Evolutionary conservation across 2,329 filamentous ascomycete genomes (phyloP).

Genomic region (Periconia sp.): DNA sequence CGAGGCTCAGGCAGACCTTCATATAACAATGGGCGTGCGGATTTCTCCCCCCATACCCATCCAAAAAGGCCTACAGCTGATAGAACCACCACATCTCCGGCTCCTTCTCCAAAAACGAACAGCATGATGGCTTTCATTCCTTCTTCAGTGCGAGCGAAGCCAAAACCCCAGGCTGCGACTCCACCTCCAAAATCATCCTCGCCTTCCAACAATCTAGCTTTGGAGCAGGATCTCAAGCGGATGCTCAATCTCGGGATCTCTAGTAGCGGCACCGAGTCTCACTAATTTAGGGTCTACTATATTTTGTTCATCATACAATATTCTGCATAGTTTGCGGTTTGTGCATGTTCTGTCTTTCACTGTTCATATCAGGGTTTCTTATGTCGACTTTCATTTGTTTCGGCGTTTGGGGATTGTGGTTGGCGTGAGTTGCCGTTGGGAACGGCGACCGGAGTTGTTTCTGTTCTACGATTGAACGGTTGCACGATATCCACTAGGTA

Average conservation of each 20-base stretch:
- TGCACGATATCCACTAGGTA: slow-evolving; percentile 10
- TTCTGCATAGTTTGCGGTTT: slow-evolving; percentile 28
- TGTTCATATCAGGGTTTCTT: slow-evolving; percentile 24
- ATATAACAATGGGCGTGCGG: slow-evolving; percentile 23
- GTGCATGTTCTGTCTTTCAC: slow-evolving; percentile 16
- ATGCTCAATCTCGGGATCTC: slow-evolving; percentile 36
- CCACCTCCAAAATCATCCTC: slow-evolving; percentile 16
- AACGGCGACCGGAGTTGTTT: slow-evolving; percentile 10
- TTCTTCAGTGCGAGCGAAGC: slow-evolving; percentile 39
- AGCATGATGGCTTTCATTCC: slow-evolving; percentile 39
- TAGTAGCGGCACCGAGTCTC: slow-evolving; percentile 24
- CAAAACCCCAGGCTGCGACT: slow-evolving; percentile 21
- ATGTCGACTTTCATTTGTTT: slow-evolving; percentile 15
- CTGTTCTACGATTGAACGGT: slow-evolving; percentile 13
- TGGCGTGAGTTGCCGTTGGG: slow-evolving; percentile 10
- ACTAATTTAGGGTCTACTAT: slow-evolving; percentile 7
- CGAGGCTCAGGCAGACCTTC: slow-evolving; percentile 25
- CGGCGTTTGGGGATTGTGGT: slow-evolving; percentile 17
- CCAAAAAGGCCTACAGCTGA: slow-evolving; percentile 12
- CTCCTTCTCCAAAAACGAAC: slow-evolving; percentile 21
- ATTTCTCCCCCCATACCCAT: slow-evolving; percentile 21
- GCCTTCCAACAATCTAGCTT: slow-evolving; percentile 21
- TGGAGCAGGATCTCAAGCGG: slow-evolving; percentile 41
- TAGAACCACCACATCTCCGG: slow-evolving; percentile 10
- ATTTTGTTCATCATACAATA: slow-evolving; percentile 14